Conservation (phyloP, 768 basidiomycete species). For the Xerocomellus chrysenteron region DNA sequence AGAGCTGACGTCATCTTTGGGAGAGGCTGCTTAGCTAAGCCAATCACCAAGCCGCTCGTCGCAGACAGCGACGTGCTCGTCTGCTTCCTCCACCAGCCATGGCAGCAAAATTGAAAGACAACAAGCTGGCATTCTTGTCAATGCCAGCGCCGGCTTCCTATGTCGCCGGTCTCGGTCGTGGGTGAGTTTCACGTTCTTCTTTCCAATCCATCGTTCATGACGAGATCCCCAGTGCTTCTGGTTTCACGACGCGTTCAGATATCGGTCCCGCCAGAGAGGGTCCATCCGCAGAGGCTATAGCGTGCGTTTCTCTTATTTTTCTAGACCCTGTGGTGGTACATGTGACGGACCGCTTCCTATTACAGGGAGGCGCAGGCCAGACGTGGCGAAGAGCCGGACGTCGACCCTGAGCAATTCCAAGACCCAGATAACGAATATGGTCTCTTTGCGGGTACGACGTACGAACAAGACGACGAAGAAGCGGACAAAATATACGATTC, state of each 20-base stretch:
- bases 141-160: slow-evolving; percentile 96
- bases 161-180: slow-evolving; percentile 97
- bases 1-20: no score
- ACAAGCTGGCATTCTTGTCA: slow-evolving; percentile 84
- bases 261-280: slow-evolving; percentile 98
- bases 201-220: slow-evolving; percentile 7
- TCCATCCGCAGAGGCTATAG: slow-evolving; percentile 87
- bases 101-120: slow-evolving; percentile 55
- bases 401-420: slow-evolving; percentile 89
- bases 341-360: background rate
- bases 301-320: slow-evolving; percentile 48
- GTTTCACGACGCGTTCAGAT: slow-evolving; percentile 97
- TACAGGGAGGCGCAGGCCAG: slow-evolving; percentile 81
- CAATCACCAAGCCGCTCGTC: no score
- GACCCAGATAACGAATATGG: slow-evolving; percentile 98
- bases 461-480: slow-evolving; percentile 97
- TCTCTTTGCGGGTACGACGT: slow-evolving; percentile 91
- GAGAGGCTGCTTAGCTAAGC: no score
- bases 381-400: slow-evolving; percentile 84
- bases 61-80: no score
- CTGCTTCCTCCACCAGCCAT: slow-evolving; percentile 22
- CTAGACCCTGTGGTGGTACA: background rate
- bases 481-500: slow-evolving; percentile 92
- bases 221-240: slow-evolving; percentile 67
- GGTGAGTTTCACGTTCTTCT: slow-evolving; percentile 47